phyloP scores from a whole-genome alignment of 2,329 filamentous ascomycete genomes.

The Fusarium proliferatum region DNA sequence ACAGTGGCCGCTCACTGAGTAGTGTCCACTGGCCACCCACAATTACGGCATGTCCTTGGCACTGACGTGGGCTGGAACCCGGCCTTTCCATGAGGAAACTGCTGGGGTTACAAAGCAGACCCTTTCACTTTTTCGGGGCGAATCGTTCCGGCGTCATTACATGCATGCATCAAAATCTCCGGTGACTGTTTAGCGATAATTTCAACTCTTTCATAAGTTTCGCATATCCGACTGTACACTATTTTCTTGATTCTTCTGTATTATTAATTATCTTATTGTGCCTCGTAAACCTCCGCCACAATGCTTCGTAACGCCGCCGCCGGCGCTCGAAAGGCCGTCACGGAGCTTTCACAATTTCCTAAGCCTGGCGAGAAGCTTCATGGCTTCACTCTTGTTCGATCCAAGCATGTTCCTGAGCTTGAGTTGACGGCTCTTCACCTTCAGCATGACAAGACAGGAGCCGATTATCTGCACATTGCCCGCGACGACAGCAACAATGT shows the following conservation, averaged over 20 bases:
- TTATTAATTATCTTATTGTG: constrained; percentile 23
- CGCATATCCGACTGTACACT: constrained; percentile 27
- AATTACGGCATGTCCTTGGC: constrained; percentile 39
- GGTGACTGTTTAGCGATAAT: constrained; percentile 25
- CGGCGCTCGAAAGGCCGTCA: constrained; percentile 72
- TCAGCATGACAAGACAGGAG: constrained; percentile 93
- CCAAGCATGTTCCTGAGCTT: constrained; percentile 93
- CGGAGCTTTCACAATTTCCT: constrained; percentile 80
- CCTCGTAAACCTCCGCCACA: constrained; percentile 15
- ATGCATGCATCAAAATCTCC: constrained; percentile 43
- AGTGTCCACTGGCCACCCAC: constrained; percentile 22
- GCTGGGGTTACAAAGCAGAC: constrained; percentile 34
- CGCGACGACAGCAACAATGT: constrained; percentile 99
- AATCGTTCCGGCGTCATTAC: constrained; percentile 40
- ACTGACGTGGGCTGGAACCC: constrained; percentile 35
- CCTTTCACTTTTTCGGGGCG: constrained; percentile 34
- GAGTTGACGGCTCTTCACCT: constrained; percentile 92
- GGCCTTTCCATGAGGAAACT: constrained; percentile 8
- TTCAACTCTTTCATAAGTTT: constrained; percentile 8
- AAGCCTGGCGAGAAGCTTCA: constrained; percentile 86
- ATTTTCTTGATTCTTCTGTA: constrained; percentile 31
- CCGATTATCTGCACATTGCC: constrained; percentile 95
- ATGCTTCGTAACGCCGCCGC: constrained; percentile 67
- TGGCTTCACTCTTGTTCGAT: constrained; percentile 89
- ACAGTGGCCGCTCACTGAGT: constrained; percentile 29